phyloP scores from a whole-genome alignment of 164 flowering plant species.

The Brasenia schreberi region DNA sequence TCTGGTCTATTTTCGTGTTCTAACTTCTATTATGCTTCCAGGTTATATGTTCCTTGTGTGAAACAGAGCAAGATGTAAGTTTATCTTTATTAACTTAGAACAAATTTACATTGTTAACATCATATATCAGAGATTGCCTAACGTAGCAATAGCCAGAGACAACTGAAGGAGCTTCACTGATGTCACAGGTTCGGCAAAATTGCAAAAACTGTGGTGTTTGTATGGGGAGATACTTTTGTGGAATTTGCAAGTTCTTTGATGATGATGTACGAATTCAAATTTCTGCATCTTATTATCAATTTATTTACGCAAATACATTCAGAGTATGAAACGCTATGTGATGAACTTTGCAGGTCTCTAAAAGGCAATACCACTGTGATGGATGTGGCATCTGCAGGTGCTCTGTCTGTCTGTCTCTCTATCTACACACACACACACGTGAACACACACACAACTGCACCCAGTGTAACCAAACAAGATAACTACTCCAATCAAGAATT shows the following conservation, averaged over 20 bases:
- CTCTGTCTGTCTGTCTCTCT: not conserved
- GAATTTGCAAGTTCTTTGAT: slow-evolving; percentile 76
- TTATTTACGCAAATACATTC: not conserved
- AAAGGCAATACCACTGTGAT: slow-evolving; percentile 85
- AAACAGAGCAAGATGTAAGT: slow-evolving; percentile 82
- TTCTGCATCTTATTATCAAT: not conserved
- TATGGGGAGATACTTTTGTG: slow-evolving; percentile 76
- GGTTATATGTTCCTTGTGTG: slow-evolving; percentile 83
- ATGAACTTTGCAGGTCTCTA: slow-evolving; percentile 40
- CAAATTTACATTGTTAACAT: too few relatives aligned
- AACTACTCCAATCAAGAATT: too few relatives aligned
- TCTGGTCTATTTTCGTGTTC: not conserved
- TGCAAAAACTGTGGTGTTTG: slow-evolving; percentile 77
- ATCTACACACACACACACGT: too few relatives aligned
- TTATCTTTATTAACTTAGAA: not conserved
- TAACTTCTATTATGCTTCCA: slow-evolving; percentile 14
- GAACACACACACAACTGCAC: too few relatives aligned
- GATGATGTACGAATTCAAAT: slow-evolving; percentile 46
- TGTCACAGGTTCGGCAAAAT: slow-evolving; percentile 53
- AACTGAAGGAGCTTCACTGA: not conserved
- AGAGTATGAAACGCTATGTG: not conserved
- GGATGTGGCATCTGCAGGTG: slow-evolving; percentile 89
- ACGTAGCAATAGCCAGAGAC: too few relatives aligned
- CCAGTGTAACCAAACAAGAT: too few relatives aligned
- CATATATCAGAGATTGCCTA: too few relatives aligned